Percentiles rank a stretch among this genome's conserved stretches.
Evolutionary conservation across 768 basidiomycete genomes (phyloP).

Genomic region (Boletus speciosus): DNA sequence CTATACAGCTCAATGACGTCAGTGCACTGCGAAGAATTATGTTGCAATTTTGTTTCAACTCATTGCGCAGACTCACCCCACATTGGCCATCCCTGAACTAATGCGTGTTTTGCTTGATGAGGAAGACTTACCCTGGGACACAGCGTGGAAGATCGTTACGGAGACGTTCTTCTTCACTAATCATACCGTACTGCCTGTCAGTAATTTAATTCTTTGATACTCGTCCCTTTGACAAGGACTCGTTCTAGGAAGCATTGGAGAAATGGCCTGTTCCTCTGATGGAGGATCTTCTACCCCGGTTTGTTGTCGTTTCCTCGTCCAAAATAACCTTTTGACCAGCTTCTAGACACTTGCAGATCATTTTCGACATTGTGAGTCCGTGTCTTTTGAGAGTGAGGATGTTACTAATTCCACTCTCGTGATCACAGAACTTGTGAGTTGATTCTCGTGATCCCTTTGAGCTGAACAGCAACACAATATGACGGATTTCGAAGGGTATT

Average conservation of each 20-base stretch:
- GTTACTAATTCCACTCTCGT: conserved; percentile 13
- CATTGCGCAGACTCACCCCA: conserved; percentile 79
- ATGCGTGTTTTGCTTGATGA: conserved; percentile 93
- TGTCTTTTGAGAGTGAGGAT: neutral
- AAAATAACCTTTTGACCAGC: neutral
- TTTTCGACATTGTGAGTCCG: conserved; percentile 76
- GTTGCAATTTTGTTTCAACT: conserved; percentile 1
- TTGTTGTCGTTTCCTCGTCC: conserved; percentile 15
- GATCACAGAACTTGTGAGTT: conserved; percentile 37
- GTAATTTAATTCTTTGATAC: conserved; percentile 25
- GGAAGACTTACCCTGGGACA: conserved; percentile 79
- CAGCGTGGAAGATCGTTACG: conserved; percentile 85
- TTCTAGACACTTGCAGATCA: conserved; percentile 80
- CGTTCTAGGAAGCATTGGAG: conserved; percentile 68
- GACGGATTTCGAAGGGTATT: conserved; percentile 37
- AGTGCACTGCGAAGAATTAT: conserved; percentile 16
- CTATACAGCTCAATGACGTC: conserved; percentile 94
- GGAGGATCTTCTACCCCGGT: conserved; percentile 79
- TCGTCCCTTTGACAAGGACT: neutral
- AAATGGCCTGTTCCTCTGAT: conserved; percentile 92
- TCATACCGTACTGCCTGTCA: conserved; percentile 85
- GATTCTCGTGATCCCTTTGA: neutral
- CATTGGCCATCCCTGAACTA: conserved; percentile 90
- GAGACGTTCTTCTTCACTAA: conserved; percentile 96
- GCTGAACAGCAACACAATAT: neutral